Conservation (phyloP, 83 land plant genomes). For the Picea abies region DNA sequence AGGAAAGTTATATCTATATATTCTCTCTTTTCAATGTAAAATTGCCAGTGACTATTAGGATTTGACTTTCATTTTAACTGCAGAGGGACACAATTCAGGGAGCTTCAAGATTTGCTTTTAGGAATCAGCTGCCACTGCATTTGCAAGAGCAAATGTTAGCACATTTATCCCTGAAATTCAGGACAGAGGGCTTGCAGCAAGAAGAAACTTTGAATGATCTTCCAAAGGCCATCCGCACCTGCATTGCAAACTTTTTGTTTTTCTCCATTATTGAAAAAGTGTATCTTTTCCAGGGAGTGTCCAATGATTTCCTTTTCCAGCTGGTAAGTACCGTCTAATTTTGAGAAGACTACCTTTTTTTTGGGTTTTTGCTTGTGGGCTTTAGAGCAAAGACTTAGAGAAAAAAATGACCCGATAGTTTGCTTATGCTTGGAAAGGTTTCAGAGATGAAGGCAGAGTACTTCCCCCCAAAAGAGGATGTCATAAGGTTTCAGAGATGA, state of each 20-base stretch:
- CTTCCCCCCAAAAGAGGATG: constrained; percentile 74
- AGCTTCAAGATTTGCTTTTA: constrained; percentile 64
- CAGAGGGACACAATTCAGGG: constrained; percentile 85
- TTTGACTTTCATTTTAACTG: neutral
- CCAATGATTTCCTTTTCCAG: constrained; percentile 74
- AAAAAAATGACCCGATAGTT: no score
- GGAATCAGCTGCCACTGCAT: constrained; percentile 67
- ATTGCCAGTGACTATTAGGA: no score
- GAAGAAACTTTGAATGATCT: constrained; percentile 70
- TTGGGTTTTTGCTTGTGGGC: no score
- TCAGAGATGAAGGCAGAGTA: constrained; percentile 82
- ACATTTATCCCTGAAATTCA: constrained; percentile 66
- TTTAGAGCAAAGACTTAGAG: no score
- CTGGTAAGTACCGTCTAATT: constrained; percentile 41
- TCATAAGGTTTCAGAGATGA: constrained; percentile 84
- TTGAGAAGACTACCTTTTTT: no score
- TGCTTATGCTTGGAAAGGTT: constrained; percentile 32
- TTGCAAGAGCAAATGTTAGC: constrained; percentile 86
- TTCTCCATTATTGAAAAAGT: constrained; percentile 58
- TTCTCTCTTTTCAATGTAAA: no score
- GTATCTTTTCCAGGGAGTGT: constrained; percentile 78
- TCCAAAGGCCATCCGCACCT: constrained; percentile 79
- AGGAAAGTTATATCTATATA: no score
- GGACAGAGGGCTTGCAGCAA: constrained; percentile 85
- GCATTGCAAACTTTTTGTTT: constrained; percentile 69